These are phyloP conservation scores for Russula brevipes DNA, from an alignment of 768 basidiomycete species.

Conservation along the genomic window DNA sequence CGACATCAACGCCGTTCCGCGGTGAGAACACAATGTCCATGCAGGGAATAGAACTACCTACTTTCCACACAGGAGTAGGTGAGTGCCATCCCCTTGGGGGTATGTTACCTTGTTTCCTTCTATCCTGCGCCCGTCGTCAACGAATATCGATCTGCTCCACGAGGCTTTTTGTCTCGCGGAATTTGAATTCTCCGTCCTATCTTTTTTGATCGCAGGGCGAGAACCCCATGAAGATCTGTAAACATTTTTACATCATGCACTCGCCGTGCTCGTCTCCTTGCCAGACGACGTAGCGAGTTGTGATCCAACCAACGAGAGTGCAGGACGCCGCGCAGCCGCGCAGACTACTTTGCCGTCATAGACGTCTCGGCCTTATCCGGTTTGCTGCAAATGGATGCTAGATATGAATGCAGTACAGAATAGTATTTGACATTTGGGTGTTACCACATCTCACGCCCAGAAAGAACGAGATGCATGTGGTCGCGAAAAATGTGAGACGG, in stretches of 20 bases:
- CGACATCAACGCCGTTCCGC: not conserved
- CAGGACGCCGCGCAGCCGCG: not conserved
- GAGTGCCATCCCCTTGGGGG: not conserved
- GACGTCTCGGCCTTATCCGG: not conserved
- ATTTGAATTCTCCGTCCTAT: not conserved
- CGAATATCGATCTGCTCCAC: not conserved
- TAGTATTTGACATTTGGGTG: not conserved
- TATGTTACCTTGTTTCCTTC: not conserved
- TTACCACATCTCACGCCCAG: not conserved
- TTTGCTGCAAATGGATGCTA: not conserved
- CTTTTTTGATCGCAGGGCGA: not conserved
- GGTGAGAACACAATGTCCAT: not conserved
- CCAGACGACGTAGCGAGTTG: not conserved
- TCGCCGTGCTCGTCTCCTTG: not conserved
- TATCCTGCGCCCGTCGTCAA: not conserved
- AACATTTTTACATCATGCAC: not conserved
- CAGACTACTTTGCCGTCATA: not conserved
- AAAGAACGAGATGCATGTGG: not conserved
- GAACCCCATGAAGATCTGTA: not conserved
- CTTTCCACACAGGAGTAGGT: not conserved
- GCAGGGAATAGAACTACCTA: not conserved
- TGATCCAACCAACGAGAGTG: not conserved
- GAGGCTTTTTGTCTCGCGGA: conserved; percentile 6
- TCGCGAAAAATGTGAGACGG: not conserved
- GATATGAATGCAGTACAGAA: not conserved